Conservation (phyloP, 1,284 basidiomycete species). For the Schizopora paradoxa region DNA sequence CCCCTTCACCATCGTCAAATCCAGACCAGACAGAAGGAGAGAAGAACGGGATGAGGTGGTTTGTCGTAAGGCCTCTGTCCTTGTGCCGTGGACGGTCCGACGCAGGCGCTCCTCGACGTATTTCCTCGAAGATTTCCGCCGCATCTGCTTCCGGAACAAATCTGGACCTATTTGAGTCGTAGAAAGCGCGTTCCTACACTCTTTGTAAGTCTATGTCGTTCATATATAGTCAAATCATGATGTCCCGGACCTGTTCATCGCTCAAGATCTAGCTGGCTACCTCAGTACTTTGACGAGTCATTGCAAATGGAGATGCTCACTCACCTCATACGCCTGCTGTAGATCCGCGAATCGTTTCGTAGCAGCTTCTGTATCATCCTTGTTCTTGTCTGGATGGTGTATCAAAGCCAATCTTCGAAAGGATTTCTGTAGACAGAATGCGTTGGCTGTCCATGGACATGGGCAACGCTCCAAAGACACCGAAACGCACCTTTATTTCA, state of each 20-base stretch:
- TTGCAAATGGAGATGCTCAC: constrained; percentile 15
- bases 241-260: constrained; percentile 77
- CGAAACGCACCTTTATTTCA: constrained; percentile 78
- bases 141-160: constrained; percentile 79
- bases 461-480: background rate
- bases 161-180: constrained; percentile 92
- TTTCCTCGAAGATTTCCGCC: constrained; percentile 79
- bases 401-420: constrained; percentile 80
- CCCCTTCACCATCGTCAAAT: constrained; percentile 68
- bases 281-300: constrained; percentile 14
- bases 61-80: constrained; percentile 74
- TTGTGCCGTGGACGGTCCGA: constrained; percentile 63
- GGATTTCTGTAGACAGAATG: constrained; percentile 48
- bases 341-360: constrained; percentile 85
- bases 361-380: constrained; percentile 76
- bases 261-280: constrained; percentile 62
- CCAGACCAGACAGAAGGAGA: constrained; percentile 70
- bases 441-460: constrained; percentile 14
- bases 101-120: constrained; percentile 56
- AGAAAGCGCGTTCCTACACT: constrained; percentile 94
- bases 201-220: constrained; percentile 19
- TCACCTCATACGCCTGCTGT: constrained; percentile 93
- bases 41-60: constrained; percentile 85
- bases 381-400: constrained; percentile 90
- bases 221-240: constrained; percentile 1